Evolutionary conservation across 345 rosid species (phyloP).

Genomic region (Syzygium aqueum): DNA sequence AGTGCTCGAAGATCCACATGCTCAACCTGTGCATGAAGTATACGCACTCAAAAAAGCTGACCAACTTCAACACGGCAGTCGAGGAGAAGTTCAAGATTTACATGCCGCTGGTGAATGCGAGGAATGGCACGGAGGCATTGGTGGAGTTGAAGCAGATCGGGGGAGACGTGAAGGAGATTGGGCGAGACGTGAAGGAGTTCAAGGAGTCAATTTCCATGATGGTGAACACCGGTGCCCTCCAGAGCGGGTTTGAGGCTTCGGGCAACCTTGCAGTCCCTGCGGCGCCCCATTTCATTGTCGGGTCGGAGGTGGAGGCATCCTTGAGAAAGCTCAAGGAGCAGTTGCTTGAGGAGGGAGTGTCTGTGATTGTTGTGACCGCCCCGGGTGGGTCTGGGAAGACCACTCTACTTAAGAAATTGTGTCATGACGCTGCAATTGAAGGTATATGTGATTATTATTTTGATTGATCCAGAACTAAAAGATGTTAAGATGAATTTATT

Average conservation of each 20-base stretch:
- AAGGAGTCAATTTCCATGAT: neutral
- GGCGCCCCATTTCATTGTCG: neutral
- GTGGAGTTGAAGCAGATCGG: neutral
- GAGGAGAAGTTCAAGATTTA: neutral
- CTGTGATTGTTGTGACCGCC: neutral
- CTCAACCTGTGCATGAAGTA: neutral
- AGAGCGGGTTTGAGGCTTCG: neutral
- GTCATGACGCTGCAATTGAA: neutral
- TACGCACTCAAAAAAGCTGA: neutral
- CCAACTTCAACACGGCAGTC: neutral
- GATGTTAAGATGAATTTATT: neutral
- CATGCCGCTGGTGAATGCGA: neutral
- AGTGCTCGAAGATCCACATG: neutral
- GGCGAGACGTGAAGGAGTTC: neutral
- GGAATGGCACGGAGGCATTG: neutral
- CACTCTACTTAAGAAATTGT: neutral
- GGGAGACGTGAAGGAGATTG: neutral
- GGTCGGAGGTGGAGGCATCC: neutral
- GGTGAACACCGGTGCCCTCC: rapidly evolving
- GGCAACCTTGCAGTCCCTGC: neutral
- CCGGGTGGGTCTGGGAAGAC: constrained; percentile 3
- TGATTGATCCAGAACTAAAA: neutral
- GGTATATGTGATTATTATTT: neutral
- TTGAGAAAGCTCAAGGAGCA: neutral
- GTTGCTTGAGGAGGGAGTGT: neutral